Percentiles rank a stretch among this genome's conserved stretches.
Conservation (phyloP, 2,329 filamentous ascomycete species). For the Sporothrix dimorphospora region DNA sequence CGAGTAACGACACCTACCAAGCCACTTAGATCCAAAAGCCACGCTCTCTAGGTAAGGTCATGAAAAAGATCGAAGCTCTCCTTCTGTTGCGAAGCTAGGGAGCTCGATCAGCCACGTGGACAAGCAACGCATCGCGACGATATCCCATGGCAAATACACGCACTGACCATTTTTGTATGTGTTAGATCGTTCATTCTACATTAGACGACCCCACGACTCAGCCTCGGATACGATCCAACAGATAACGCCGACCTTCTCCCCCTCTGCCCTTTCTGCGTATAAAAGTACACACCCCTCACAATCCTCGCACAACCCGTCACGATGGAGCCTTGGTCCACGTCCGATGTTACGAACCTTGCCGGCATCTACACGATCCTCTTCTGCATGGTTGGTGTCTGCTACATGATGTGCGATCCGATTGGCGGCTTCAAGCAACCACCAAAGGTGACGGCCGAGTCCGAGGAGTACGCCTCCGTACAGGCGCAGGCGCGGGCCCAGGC, state of each 20-base stretch:
- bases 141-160: background rate
- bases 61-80: background rate
- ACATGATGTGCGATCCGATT: slow-evolving; percentile 32
- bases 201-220: background rate
- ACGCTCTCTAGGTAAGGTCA: slow-evolving; percentile 4
- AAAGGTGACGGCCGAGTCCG: slow-evolving; percentile 8
- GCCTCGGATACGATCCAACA: background rate
- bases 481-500: slow-evolving; percentile 6
- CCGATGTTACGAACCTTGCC: slow-evolving; percentile 27
- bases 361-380: slow-evolving; percentile 31
- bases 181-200: background rate
- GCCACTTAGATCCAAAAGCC: background rate
- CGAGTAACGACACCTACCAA: background rate
- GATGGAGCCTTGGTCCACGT: slow-evolving; percentile 25
- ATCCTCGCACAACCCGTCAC: background rate
- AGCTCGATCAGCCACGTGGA: background rate
- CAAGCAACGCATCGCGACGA: background rate
- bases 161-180: background rate
- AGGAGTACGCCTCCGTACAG: background rate
- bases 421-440: slow-evolving; percentile 24
- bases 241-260: background rate
- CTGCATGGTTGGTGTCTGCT: slow-evolving; percentile 32
- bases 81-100: background rate
- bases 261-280: background rate
- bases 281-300: background rate